Evolutionary conservation across 768 basidiomycete species (phyloP).

Genomic region (Amanita muscaria): DNA sequence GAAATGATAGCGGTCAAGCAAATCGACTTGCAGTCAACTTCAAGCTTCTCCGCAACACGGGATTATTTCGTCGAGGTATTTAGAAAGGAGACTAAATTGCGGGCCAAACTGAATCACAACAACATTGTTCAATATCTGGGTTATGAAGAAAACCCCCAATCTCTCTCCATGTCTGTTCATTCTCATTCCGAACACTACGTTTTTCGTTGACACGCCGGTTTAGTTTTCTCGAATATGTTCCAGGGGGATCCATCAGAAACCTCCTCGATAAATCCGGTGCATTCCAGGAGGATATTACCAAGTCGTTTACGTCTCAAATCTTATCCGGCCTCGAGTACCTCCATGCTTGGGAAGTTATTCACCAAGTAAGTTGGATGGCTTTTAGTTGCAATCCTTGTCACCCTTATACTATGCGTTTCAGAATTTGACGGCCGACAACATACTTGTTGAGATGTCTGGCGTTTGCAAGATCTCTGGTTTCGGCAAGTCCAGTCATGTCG

Average conservation of each 20-base stretch:
- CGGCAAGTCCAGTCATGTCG: conserved; percentile 88
- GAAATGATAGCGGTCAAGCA: conserved; percentile 97
- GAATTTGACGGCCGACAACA: conserved; percentile 94
- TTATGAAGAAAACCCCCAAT: conserved; percentile 65
- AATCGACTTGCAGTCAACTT: conserved; percentile 77
- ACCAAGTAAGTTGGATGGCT: conserved; percentile 45
- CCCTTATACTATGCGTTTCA: conserved; percentile 24
- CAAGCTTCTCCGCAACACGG: conserved; percentile 48
- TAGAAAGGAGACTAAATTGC: conserved; percentile 76
- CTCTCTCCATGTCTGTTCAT: conserved; percentile 68
- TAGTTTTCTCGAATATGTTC: conserved; percentile 93
- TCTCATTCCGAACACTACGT: neutral
- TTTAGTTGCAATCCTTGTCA: conserved; percentile 1
- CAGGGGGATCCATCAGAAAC: conserved; percentile 82
- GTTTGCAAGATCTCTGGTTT: conserved; percentile 95
- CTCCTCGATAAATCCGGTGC: conserved; percentile 70
- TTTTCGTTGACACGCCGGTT: conserved; percentile 7
- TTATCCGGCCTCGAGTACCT: conserved; percentile 81
- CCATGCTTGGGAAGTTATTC: conserved; percentile 76
- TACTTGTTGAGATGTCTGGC: conserved; percentile 78
- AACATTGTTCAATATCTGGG: conserved; percentile 93
- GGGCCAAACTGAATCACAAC: conserved; percentile 82
- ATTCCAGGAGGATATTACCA: conserved; percentile 79
- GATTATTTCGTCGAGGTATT: conserved; percentile 68
- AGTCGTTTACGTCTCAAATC: conserved; percentile 81